These are phyloP conservation scores for Choiromyces venosus DNA, from an alignment of 495 filamentous ascomycete genomes.

Conservation along the genomic window DNA sequence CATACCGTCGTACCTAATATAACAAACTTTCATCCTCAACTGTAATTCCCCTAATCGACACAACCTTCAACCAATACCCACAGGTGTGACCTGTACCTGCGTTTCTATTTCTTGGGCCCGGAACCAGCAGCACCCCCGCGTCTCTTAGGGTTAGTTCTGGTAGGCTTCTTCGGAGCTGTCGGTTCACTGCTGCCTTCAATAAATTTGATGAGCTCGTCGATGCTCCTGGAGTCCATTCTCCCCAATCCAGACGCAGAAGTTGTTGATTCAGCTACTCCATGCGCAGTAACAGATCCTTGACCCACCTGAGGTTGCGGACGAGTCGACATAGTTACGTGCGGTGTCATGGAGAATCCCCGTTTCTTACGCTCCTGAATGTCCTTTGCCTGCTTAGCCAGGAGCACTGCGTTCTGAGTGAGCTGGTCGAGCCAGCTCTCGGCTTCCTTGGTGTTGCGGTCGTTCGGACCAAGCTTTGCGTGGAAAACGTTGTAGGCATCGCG, in stretches of 20 bases:
- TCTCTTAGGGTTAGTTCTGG: constrained; percentile 66
- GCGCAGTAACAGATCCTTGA: constrained; percentile 43
- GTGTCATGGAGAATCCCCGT: constrained; percentile 54
- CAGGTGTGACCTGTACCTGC: neutral
- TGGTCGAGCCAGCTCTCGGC: constrained; percentile 92
- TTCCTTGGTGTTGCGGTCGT: constrained; percentile 93
- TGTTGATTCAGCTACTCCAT: constrained; percentile 45
- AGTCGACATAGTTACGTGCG: constrained; percentile 49
- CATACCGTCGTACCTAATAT: neutral
- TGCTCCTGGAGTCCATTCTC: constrained; percentile 62
- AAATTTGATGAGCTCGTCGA: constrained; percentile 81
- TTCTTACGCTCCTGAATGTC: constrained; percentile 67
- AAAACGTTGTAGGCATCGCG: constrained; percentile 94
- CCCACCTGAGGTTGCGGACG: constrained; percentile 50
- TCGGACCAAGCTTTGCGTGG: constrained; percentile 69
- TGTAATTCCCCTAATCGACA: neutral
- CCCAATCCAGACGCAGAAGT: constrained; percentile 40
- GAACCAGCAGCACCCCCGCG: constrained; percentile 46
- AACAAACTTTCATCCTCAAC: neutral
- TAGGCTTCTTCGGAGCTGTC: constrained; percentile 58
- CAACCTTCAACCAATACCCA: neutral
- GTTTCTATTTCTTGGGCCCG: constrained; percentile 21
- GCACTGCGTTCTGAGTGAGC: constrained; percentile 88
- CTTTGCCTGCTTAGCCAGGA: constrained; percentile 85
- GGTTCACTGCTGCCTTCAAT: constrained; percentile 68